Base-by-base conservation (phyloP, 805 yeast species). In the Candida pseudoglaebosa region DNA sequence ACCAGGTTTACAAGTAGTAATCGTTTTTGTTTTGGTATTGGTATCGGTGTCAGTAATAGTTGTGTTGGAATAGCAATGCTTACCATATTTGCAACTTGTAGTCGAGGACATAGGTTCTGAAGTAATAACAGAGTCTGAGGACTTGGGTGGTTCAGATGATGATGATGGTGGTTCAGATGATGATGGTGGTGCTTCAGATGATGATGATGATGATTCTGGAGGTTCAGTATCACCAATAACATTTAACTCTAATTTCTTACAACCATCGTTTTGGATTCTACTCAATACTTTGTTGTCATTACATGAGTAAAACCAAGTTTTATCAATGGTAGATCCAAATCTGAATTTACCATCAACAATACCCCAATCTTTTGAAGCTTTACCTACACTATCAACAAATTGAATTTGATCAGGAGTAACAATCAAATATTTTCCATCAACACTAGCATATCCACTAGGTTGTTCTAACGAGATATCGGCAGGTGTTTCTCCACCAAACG, bases 401-500 rank as follows among this genome's bases (percentile, higher is more conserved):
- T 14, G 24, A 17, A 54, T 39, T 34, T 59, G 58, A 2, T 40
- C 42, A 1, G 48, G 45, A 30, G 41, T 34, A 21, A 47, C 33
- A 17, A 39, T 24, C n/a, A 58, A 45, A 38, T 48, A 47, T 28
- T 49, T 28, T 29, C 56, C 62, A 28, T 40, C 45, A 36, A 49
- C 48, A n/a, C 42, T 29, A 17, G 54, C 43, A 49, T 46, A 59
- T 8, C 67, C 67, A 35, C 53, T 42, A 26, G 67, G 66, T 37
- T 57, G 60, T 32, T 47, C 42, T 48, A 62, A 61, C 37, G 36
- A 34, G 44, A 56, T 53, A 29, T 47, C 29, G 21, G 49, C 55
- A 35, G 52, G 37, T 6, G 28, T 20, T 34, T 53, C 56, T 19
- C 36, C 44, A 5, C 38, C 33, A 35, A 52, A 42, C 17, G 43